A percentile compares a stretch with the other conserved stretches of the same genome.
Evolutionary conservation across 2,329 filamentous ascomycete genomes (phyloP).

Genomic region (Pseudogymnoascus sp.): DNA sequence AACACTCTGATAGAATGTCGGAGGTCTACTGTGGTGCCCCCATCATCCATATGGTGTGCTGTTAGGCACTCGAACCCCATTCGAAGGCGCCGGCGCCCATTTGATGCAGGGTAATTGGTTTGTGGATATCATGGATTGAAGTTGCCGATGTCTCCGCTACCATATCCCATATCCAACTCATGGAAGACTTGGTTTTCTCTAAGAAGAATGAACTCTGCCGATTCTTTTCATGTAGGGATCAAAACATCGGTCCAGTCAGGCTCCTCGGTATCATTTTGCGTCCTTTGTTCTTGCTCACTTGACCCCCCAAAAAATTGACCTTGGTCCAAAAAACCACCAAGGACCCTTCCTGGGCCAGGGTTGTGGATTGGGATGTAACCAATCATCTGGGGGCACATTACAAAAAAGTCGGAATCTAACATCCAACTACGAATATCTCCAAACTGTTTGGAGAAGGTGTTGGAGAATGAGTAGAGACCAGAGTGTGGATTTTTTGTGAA

Average conservation of each 20-base stretch:
- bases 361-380: conserved; percentile 1
- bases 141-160: neutral
- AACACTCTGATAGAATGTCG: neutral
- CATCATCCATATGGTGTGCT: neutral
- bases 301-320: neutral
- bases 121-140: too few relatives aligned
- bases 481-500: neutral
- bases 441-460: neutral
- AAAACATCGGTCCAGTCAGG: conserved; percentile 3
- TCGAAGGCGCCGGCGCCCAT: neutral
- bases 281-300: neutral
- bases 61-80: too few relatives aligned
- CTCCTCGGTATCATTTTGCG: neutral
- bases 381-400: conserved; percentile 1
- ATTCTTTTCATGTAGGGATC: neutral
- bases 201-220: neutral
- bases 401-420: conserved; percentile 3
- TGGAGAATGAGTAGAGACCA: neutral
- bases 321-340: neutral
- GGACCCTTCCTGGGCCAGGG: conserved; percentile 4
- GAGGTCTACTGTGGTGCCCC: neutral
- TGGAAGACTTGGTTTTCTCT: neutral
- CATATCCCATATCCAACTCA: neutral
- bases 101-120: neutral
- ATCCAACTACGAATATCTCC: conserved; percentile 4